Conservation (phyloP, 2,329 filamentous ascomycete species). For the Alternaria solani region DNA sequence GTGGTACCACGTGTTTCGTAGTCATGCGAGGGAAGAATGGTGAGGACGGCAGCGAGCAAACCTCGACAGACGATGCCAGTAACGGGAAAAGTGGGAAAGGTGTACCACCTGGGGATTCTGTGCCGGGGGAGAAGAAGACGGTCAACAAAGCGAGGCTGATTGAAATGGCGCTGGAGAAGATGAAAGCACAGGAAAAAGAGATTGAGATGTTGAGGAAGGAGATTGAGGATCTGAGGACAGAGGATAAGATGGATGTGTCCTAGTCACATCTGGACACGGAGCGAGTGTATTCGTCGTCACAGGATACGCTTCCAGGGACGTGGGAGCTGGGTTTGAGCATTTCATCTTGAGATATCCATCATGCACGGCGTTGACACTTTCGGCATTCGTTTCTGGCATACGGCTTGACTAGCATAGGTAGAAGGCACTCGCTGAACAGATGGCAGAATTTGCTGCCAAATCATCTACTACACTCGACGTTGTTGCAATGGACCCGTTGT, state of each 20-base stretch:
- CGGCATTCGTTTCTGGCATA: not conserved
- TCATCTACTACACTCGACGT: not conserved
- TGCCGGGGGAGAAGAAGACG: constrained; percentile 34
- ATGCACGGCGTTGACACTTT: constrained; percentile 4
- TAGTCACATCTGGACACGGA: not conserved
- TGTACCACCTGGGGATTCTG: not conserved
- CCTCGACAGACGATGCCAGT: not conserved
- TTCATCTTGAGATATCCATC: constrained; percentile 9
- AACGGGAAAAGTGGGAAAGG: constrained; percentile 14
- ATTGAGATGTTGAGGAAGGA: constrained; percentile 38
- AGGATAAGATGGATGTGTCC: constrained; percentile 38
- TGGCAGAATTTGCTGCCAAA: not conserved
- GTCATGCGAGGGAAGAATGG: constrained; percentile 33
- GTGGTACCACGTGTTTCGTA: constrained; percentile 42
- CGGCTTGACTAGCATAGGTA: not conserved
- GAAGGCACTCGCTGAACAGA: not conserved
- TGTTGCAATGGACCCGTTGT: not conserved
- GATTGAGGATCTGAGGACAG: constrained; percentile 30
- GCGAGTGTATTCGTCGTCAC: not conserved
- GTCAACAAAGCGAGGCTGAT: constrained; percentile 43
- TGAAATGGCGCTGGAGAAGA: constrained; percentile 44
- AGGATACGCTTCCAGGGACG: not conserved
- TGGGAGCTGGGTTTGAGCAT: not conserved
- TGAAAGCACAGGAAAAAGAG: constrained; percentile 40
- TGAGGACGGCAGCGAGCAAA: constrained; percentile 1